Base-by-base conservation (phyloP, 2,329 filamentous ascomycete genomes). In the Neoascochyta sp. region DNA sequence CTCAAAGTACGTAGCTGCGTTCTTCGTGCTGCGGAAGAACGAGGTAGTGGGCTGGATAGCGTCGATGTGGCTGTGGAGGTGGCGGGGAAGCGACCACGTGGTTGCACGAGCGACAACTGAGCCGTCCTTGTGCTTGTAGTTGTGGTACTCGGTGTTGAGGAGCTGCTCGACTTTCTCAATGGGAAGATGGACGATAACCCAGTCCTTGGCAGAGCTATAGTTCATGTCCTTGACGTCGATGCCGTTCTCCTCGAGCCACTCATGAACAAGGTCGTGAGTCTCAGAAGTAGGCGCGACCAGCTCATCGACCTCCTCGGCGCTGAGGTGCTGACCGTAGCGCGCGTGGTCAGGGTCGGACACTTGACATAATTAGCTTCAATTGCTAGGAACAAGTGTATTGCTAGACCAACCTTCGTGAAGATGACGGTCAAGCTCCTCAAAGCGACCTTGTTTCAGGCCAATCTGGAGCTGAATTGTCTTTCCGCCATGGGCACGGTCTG, bases 21-120 rank as follows among this genome's bases (percentile, higher is more conserved):
- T 22, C 5, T 48, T 36, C 10, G 37, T 45, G 14, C 38, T 49
- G 15, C 50, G 56, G 45, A 62, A 73, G 62, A 80, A 80, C 0
- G 74, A 75, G 27, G 70, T 79, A 1, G 76, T 80, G 2, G 76
- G 76, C 50, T 80, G 75, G 15, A 80, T 71, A 9, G 73, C 69
- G 46, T 78, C 74, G 39, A 80, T 71, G 47, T 76, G 74, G 27
- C 68, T 63, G 47, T 79, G 75, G 4, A 80, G 63, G 46, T 79
- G 70, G 18, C 47, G 50, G 10, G 76, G 76, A 4, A 81, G 67
- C 23, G 75, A 78, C 75, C 76, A 80, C 22, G 65, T 57, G 1
- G 72, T 69, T 0, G 76, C 68, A 23, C 76, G 69, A 10, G 73
- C 65, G 6, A 78, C 50, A 8, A 65, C 50, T 3, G 66, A 54